Base-by-base conservation (phyloP, 1,284 basidiomycete species). In the Ceratobasidium sp. region DNA sequence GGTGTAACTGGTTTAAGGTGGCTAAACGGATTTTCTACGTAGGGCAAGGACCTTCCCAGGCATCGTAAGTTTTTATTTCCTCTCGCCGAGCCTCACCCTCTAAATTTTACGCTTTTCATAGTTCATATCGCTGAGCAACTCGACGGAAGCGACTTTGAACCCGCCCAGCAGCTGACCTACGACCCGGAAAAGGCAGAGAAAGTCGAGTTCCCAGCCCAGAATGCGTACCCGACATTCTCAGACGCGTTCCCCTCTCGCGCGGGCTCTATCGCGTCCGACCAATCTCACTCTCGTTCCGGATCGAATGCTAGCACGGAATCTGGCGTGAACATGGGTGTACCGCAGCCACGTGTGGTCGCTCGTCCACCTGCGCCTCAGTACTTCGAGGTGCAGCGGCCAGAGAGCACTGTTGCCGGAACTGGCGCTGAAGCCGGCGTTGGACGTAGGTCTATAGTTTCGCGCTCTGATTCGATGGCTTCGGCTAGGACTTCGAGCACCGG, bases 41-140 rank as follows among this genome's bases (percentile, higher is more conserved):
- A 52, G 50, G 90, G 89, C 73, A 90, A 89, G 79, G 91, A 91
- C 28, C 82, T 94, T 73, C 80, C 85, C 64, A 86, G 85, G 41
- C 89, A 90, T 79, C 81, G 91, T 92, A 77, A 81, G 90, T 85
- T 16, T 71, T 63, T 32, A 35, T 50, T 1, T 59, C 50, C 44
- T 6, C 16, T 41, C n/a, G 5, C 13, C 3, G 41, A 41, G 11
- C 11, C 41, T 52, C 49, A 6, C 35, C 54, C 41, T 57, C 35
- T 50, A 11, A 50, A 23, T 46, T 58, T n/a, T 4, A 16, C 11
- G n/a, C 50, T 50, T 21, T 49, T 50, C 67, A 18, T 71, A 92
- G 90, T 92, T 71, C 85, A 87, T 74, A 82, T 84, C 8, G 83
- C 89, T 72, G 85, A 89, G 75, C 81, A 83, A 7, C 77, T 89